Evolutionary conservation across 2,329 filamentous ascomycete genomes (phyloP), one percentile per base, ranked within the genome.

Genomic region (Clonostachys sp.): DNA sequence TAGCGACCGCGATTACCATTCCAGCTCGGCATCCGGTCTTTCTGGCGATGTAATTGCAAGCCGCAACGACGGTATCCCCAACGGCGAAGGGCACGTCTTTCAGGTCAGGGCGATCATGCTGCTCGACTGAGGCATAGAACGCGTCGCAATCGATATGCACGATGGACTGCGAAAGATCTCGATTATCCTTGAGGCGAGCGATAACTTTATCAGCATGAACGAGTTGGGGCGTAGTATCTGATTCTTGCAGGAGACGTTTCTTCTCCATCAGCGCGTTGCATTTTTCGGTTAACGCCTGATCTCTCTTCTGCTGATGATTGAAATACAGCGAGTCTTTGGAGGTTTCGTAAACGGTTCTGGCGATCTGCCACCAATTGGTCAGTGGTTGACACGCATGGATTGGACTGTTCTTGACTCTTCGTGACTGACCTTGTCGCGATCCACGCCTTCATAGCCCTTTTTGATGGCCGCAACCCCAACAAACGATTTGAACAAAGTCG

Each of bases 321-420:
- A 97, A 99, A 71, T 86, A 99, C 64, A 96, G 96, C 55, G 90
- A 95, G 44, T 92, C 94, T 63, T 95, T 96, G 14, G 91, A 96
- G 12, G 91, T 91, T 64, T 95, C 89, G 70, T 96, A 97, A 50
- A 99, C 97, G 56, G 97, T 86, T 57, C 24, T 2, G 24, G 24
- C 24, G 24, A 30, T 30, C 24, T 30, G 9, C 3, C 24, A 30
- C 8, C 24, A 30, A 10, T 30, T 10, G 24, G 2, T 30, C 24
- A 30, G 24, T 30, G 24, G 9, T 30, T 30, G 24, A 10, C 24
- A 30, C 24, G 24, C 24, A 30, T 30, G 24, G 24, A 30, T 4
- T 30, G 24, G 10, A 30, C 8, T 30, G 24, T 30, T 30, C 9
- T 30, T 30, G 24, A 30, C 24, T 10, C 3, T 10, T 3, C 9